Evolutionary conservation across 75 land plant genomes (phyloP).

Genomic region (Azolla pinnata): DNA sequence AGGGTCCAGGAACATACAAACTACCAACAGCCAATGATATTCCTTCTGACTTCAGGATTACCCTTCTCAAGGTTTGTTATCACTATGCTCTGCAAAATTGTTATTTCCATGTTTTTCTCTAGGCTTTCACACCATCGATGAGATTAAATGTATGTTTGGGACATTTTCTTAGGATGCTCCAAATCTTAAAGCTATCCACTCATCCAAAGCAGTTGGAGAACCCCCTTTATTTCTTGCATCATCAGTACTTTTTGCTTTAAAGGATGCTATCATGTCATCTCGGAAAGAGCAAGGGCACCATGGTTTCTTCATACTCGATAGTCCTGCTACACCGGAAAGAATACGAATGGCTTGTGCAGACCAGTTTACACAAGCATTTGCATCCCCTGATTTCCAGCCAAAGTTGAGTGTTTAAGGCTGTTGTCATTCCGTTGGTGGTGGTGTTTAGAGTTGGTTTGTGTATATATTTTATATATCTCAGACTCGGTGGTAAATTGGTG

Average conservation of each 20-base stretch:
- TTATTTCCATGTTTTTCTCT: too few relatives aligned
- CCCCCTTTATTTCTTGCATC: slow-evolving; percentile 92
- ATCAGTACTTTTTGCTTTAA: slow-evolving; percentile 72
- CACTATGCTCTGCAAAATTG: too few relatives aligned
- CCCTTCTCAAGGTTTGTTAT: slow-evolving; percentile 68
- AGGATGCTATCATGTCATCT: slow-evolving; percentile 77
- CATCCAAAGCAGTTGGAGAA: slow-evolving; percentile 92
- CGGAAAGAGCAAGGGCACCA: slow-evolving; percentile 44
- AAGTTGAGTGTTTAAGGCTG: slow-evolving; percentile 64
- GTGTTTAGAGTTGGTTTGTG: too few relatives aligned
- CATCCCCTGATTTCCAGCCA: slow-evolving; percentile 37
- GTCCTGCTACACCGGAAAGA: slow-evolving; percentile 86
- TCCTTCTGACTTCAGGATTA: slow-evolving; percentile 69
- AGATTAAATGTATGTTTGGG: neutral
- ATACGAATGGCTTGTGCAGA: slow-evolving; percentile 89
- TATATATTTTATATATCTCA: too few relatives aligned
- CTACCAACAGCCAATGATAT: slow-evolving; percentile 79
- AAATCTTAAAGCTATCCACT: slow-evolving; percentile 74
- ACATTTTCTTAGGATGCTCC: slow-evolving; percentile 50
- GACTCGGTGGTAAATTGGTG: too few relatives aligned
- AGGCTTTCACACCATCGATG: neutral
- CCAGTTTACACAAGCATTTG: slow-evolving; percentile 50
- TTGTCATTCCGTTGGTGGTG: too few relatives aligned
- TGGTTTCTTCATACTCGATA: slow-evolving; percentile 76
- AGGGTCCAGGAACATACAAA: slow-evolving; percentile 90